Conservation (phyloP, 2,329 filamentous ascomycete genomes). For the Penicillium sclerotiorum region DNA sequence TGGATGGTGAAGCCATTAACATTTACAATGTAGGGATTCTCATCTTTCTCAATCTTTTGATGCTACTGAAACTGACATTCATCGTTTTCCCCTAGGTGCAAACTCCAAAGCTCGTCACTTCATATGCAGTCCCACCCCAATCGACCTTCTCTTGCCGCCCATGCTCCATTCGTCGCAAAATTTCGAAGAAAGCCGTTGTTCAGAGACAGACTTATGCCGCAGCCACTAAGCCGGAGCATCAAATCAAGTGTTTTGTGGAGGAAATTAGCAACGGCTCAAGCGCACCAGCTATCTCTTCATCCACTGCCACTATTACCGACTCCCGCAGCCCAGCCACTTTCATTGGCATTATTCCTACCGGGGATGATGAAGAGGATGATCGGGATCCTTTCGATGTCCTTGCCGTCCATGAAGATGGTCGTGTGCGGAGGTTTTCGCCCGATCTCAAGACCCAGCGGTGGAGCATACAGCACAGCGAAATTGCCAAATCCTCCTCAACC, state of each 20-base stretch:
- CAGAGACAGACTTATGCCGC: constrained; percentile 61
- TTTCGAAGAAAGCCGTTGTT: constrained; percentile 44
- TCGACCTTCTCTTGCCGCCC: constrained; percentile 60
- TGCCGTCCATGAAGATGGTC: constrained; percentile 48
- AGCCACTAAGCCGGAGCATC: constrained; percentile 50
- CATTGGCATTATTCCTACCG: constrained; percentile 41
- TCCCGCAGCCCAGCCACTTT: constrained; percentile 42
- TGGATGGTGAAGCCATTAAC: constrained; percentile 64
- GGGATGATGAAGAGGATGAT: constrained; percentile 25
- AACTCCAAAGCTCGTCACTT: constrained; percentile 62
- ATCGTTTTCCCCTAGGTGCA: constrained; percentile 51
- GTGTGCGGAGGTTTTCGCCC: constrained; percentile 42
- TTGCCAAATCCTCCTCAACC: constrained; percentile 29
- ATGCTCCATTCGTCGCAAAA: constrained; percentile 59
- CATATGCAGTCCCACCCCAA: constrained; percentile 64
- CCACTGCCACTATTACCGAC: constrained; percentile 41
- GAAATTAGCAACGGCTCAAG: constrained; percentile 40
- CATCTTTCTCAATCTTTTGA: background rate
- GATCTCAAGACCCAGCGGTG: constrained; percentile 45
- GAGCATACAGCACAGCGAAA: constrained; percentile 40
- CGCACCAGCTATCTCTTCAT: constrained; percentile 42
- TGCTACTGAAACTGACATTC: constrained; percentile 8
- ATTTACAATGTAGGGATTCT: constrained; percentile 58
- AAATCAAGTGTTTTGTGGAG: constrained; percentile 59
- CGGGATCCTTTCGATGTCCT: constrained; percentile 43